phyloP scores from a whole-genome alignment of 1,139 yeast species.

The Hyphopichia pseudoburtonii region DNA sequence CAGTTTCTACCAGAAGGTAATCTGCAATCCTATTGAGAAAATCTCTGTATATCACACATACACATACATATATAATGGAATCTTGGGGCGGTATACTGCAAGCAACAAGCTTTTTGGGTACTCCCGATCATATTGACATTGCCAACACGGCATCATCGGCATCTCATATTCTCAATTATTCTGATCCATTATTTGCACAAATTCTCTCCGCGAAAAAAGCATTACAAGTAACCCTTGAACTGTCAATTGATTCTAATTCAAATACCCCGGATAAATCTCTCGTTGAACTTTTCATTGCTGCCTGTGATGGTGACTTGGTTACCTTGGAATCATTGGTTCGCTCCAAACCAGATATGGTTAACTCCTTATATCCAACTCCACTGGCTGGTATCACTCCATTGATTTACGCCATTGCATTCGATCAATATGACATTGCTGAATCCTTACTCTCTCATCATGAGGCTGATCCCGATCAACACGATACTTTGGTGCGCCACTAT shows the following conservation, averaged over 20 bases:
- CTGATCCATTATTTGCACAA: constrained; percentile 43
- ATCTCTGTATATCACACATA: too few relatives aligned
- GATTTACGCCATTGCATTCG: constrained; percentile 53
- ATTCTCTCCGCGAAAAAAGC: constrained; percentile 50
- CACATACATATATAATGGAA: too few relatives aligned
- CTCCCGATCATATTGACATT: not conserved
- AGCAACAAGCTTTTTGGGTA: not conserved
- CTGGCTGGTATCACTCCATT: constrained; percentile 49
- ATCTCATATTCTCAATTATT: constrained; percentile 15
- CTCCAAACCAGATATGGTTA: constrained; percentile 29
- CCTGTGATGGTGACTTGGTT: constrained; percentile 52
- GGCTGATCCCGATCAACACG: constrained; percentile 42
- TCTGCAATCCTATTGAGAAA: too few relatives aligned
- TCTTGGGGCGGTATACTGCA: constrained; percentile 4
- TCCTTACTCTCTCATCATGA: constrained; percentile 31
- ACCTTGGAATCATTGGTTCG: constrained; percentile 39
- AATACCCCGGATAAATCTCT: constrained; percentile 12
- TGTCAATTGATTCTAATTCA: not conserved
- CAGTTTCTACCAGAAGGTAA: too few relatives aligned
- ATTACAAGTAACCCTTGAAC: constrained; percentile 25
- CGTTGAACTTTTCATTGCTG: constrained; percentile 42
- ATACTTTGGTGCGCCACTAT: constrained; percentile 29
- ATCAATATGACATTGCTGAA: constrained; percentile 44
- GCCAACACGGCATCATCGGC: not conserved
- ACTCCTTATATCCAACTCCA: constrained; percentile 31